phyloP scores from a whole-genome alignment of 2,329 filamentous ascomycete species.

The Ramularia endophylla region DNA sequence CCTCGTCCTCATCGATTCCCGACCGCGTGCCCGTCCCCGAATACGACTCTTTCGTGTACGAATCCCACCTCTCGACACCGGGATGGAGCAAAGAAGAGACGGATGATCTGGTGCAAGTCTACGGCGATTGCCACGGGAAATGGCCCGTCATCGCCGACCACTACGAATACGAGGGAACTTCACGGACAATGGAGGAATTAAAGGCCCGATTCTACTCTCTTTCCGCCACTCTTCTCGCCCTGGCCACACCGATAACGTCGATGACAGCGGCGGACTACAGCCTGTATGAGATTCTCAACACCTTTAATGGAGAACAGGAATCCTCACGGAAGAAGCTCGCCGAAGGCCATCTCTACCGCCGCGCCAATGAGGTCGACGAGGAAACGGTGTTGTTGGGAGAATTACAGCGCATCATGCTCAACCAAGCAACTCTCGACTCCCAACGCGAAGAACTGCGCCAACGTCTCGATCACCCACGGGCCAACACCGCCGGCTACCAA shows the following conservation, averaged over 20 bases:
- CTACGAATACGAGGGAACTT: slow-evolving; percentile 45
- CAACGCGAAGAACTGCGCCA: slow-evolving; percentile 74
- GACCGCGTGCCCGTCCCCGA: slow-evolving; percentile 51
- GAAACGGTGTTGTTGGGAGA: slow-evolving; percentile 86
- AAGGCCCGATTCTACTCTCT: slow-evolving; percentile 89
- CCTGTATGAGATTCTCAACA: slow-evolving; percentile 76
- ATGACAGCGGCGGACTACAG: slow-evolving; percentile 85
- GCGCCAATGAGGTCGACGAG: slow-evolving; percentile 82
- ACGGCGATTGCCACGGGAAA: slow-evolving; percentile 73
- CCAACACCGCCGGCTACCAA: slow-evolving; percentile 48
- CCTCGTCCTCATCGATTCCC: too few relatives aligned
- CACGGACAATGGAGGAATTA: slow-evolving; percentile 76
- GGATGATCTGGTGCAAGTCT: slow-evolving; percentile 76
- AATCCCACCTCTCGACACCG: slow-evolving; percentile 61
- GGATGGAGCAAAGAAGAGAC: slow-evolving; percentile 93
- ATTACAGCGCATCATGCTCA: slow-evolving; percentile 82
- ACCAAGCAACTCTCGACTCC: slow-evolving; percentile 78
- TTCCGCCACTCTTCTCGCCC: slow-evolving; percentile 72
- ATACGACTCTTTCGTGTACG: slow-evolving; percentile 86
- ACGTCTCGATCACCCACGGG: slow-evolving; percentile 72
- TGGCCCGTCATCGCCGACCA: slow-evolving; percentile 92
- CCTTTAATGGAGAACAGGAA: slow-evolving; percentile 79
- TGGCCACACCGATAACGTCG: slow-evolving; percentile 71
- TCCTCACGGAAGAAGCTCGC: slow-evolving; percentile 78
- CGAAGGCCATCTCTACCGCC: slow-evolving; percentile 68